Evolutionary conservation across 23 red algal species (phyloP), one percentile per base, ranked within the genome.

Genomic region (Agarophyton chilense): DNA sequence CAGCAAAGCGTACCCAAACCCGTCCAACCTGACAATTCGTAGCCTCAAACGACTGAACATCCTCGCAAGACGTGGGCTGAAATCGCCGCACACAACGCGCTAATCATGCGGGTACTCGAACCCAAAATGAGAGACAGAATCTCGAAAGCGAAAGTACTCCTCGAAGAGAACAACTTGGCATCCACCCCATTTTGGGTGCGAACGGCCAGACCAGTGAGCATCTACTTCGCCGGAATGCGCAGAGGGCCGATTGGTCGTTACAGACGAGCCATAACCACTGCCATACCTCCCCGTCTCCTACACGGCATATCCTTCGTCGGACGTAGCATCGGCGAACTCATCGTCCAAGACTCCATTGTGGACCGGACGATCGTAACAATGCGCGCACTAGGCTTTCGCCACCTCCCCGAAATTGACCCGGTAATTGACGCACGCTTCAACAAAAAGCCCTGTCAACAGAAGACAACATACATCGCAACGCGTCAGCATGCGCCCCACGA

Each of bases 281-380:
- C 72, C 36, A 31, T 77, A 46, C 72, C 72, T 31, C 25, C 10
- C 10, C 9, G 72, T 6, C 38, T 39, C 10, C 7, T 54, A 47
- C 21, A 9, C 4, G 9, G 3, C 72, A 50, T 50, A 32, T 77
- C 72, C 19, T 77, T 77, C 21, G 28, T 77, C 9, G 72, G 72
- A 11, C 12, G 49, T 7, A 10, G 28, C 2, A 21, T 54, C 43
- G n/a, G 17, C 21, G 72, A 77, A 50, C 5, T 77, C n/a, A 4
- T 77, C 12, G n/a, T 26, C 10, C 72, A 77, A 6, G 39, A 46
- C 6, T 4, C 36, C 3, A 13, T 77, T 3, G 40, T 6, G 11
- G 72, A 50, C n/a, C 36, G 83, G 7, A 3, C 55, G 17, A 54
- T 76, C 22, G 83, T 57, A 46, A 72, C 62, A 29, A 55, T 87